phyloP scores from a whole-genome alignment of 192 early-diverging fungal genomes.

The Gryganskiella cystojenkinii region DNA sequence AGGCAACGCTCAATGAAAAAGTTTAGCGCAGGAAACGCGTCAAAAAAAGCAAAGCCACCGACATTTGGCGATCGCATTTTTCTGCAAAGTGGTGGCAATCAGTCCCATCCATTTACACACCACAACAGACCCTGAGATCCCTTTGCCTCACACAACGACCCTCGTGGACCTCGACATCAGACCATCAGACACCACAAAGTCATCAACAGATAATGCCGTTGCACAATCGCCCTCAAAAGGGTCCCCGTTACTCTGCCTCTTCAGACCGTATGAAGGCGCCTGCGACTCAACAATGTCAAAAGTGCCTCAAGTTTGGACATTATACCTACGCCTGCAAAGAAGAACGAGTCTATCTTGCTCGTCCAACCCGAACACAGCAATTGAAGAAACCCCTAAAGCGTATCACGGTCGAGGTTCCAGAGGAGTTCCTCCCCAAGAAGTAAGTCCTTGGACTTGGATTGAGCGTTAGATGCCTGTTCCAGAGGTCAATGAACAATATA shows the following conservation, averaged over 20 bases:
- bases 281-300: slow-evolving; percentile 65
- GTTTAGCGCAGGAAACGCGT: too few relatives aligned
- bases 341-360: slow-evolving; percentile 54
- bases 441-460: background rate
- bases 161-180: too few relatives aligned
- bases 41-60: too few relatives aligned
- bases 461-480: background rate
- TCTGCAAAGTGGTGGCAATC: too few relatives aligned
- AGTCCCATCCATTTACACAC: too few relatives aligned
- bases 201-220: slow-evolving; percentile 15
- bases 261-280: slow-evolving; percentile 50
- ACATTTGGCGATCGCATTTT: too few relatives aligned
- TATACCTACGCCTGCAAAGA: slow-evolving; percentile 67
- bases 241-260: slow-evolving; percentile 28
- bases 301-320: slow-evolving; percentile 67
- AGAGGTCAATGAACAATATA: background rate
- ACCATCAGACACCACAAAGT: background rate
- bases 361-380: slow-evolving; percentile 70
- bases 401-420: slow-evolving; percentile 56
- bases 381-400: slow-evolving; percentile 65
- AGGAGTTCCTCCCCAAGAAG: slow-evolving; percentile 58
- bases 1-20: too few relatives aligned
- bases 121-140: too few relatives aligned
- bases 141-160: too few relatives aligned
- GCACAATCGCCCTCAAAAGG: slow-evolving; percentile 15